Conservation (phyloP, 2,329 filamentous ascomycete species). For the Apiospora aurea region DNA sequence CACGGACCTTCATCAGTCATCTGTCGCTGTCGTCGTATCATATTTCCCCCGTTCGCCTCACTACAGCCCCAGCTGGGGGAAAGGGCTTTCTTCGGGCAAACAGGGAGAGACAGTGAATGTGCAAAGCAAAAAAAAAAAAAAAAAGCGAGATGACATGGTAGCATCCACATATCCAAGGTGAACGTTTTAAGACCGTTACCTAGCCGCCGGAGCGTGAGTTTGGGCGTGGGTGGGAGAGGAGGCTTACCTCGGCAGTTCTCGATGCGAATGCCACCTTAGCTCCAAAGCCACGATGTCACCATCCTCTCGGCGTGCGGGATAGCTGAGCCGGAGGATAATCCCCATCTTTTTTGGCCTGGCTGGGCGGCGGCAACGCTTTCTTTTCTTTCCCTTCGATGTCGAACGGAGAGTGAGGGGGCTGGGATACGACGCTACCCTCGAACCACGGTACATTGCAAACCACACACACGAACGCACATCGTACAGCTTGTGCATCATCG, state of each 20-base stretch:
- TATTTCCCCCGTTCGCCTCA: constrained; percentile 18
- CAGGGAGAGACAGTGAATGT: background rate
- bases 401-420: constrained; percentile 9
- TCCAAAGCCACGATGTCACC: constrained; percentile 18
- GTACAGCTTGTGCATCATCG: constrained; percentile 14
- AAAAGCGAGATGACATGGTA: constrained; percentile 9
- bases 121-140: too few relatives aligned
- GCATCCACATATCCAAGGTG: constrained; percentile 5
- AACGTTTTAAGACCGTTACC: constrained; percentile 15
- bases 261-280: constrained; percentile 21
- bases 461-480: background rate
- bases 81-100: constrained; percentile 5
- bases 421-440: background rate
- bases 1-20: background rate
- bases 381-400: background rate
- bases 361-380: background rate
- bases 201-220: background rate
- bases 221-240: background rate
- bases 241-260: constrained; percentile 18
- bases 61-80: constrained; percentile 16
- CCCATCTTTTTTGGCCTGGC: constrained; percentile 9
- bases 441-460: background rate
- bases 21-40: background rate
- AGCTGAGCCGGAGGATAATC: constrained; percentile 20
- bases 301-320: constrained; percentile 12